Conservation (phyloP, 306 rosid genomes). For the Delonix regia region DNA sequence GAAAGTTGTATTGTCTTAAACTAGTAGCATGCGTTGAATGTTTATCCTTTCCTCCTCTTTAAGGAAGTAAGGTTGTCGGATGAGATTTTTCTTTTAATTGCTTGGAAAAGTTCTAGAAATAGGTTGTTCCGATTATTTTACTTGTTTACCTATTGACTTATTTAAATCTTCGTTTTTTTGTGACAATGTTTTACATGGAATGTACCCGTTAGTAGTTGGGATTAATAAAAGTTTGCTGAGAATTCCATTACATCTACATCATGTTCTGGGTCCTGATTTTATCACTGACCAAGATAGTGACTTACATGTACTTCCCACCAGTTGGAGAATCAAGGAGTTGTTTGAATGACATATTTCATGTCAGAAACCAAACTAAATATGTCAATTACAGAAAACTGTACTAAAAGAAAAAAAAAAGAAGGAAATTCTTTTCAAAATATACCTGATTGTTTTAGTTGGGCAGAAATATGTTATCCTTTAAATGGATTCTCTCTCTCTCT, state of each 20-base stretch:
- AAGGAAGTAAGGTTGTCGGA: not conserved
- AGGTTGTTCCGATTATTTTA: slow-evolving; percentile 16
- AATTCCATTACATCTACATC: not conserved
- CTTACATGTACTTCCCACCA: not conserved
- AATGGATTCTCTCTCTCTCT: slow-evolving; percentile 14
- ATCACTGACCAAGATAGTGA: not conserved
- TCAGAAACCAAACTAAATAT: not conserved
- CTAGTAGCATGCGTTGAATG: not conserved
- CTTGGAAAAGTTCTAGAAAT: slow-evolving; percentile 18
- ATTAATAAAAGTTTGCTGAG: not conserved
- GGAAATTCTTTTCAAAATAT: not conserved
- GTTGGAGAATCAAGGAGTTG: not conserved
- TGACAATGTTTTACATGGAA: not conserved
- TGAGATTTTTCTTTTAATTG: not conserved
- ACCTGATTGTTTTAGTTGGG: not conserved
- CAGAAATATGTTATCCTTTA: not conserved
- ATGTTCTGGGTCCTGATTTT: not conserved
- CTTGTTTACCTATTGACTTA: not conserved
- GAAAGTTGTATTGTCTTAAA: not conserved
- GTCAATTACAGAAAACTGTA: not conserved
- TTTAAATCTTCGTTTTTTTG: slow-evolving; percentile 2
- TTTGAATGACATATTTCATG: slow-evolving; percentile 1
- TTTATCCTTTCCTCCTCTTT: not conserved
- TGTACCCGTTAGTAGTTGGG: not conserved
- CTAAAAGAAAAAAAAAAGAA: not conserved